Base-by-base conservation (phyloP, 2,329 filamentous ascomycete species). In the Aspergillus aculeatinus region DNA sequence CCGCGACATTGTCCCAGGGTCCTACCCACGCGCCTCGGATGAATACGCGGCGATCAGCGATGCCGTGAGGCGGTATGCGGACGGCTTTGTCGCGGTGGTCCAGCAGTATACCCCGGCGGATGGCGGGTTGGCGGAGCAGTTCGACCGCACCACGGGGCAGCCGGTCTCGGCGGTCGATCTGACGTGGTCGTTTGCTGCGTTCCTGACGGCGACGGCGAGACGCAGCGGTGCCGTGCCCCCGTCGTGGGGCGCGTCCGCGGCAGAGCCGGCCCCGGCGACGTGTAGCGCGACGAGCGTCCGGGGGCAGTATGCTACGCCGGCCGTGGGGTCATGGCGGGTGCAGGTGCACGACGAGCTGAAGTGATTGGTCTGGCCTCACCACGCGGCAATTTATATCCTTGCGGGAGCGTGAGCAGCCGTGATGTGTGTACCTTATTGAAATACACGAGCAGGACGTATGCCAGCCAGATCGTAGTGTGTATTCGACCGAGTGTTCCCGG, bases 1-100 rank as follows among this genome's bases (percentile, higher is more conserved):
- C 48, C 79, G 85, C 9, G 80, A 79, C 1, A 80, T 79, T 1
- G 79, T 85, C n/a, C 74, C 82, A 5, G 89, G 89, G 49, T 90
- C 85, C 0, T 92, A 89, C 71, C 65, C 76, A 10, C 85, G 86
- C 16, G 82, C 83, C 14, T 81, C 79, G 6, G 69, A 69, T 3
- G 70, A 80, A 7, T 90, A 83, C 74, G 77, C 76, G 1, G 73
- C 79, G 5, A 80, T 91, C 57, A 76, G 85, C 63, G 75, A 79
- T 49, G 79, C 89, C 3, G 83, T 90, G 14, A 82, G 82, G 57
- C 80, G 79, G 12, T 91, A 92, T 70, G 83, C 82, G 10, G 83
- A 86, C 61, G 79, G 77, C 51, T 86, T 83, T 65, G 67, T 85
- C 33, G 71, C 74, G 12, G 67, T 82, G 4, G 74, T 80, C 11